Base-by-base conservation (phyloP, 2,329 filamentous ascomycete genomes). In the Orbilia javanica region DNA sequence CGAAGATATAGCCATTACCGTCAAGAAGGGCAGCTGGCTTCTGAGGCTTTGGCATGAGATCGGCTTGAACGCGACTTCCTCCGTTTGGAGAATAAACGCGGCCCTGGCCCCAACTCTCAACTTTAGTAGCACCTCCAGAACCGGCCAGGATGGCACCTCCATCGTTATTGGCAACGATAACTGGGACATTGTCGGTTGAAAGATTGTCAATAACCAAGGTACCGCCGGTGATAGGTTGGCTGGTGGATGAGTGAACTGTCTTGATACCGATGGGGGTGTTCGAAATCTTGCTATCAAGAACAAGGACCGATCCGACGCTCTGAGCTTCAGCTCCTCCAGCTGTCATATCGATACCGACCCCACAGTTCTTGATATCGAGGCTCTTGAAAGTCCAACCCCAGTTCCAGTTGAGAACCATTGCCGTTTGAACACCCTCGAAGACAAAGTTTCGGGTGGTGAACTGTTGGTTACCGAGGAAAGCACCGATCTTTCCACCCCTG, bases 361-460 rank as follows among this genome's bases (percentile, higher is more conserved):
- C 85, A 83, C 91, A 93, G 83, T 91, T 89, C 83, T 93, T 90
- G 84, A 96, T 92, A 53, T 85, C 88, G 42, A 96, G 81, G 39
- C 89, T 91, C 83, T 95, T 93, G 85, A 96, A 89, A 52, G 91
- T 90, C 91, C 92, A 96, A 18, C 90, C 87, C 93, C 93, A 97
- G 86, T 95, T 93, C 93, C 93, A 97, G 86, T 94, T 94, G 90
- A 96, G 92, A 85, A 89, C 93, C 80, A 97, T 90, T 79, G 92
- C 93, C 1, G 93, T 96, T 82, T 93, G 88, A 86, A 92, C 94
- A 84, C 89, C 88, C 83, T 92, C 93, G 87, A 96, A 96, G 39
- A 88, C 91, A 83, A 96, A 83, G 84, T 96, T 96, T 80, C 93
- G 91, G 29, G 90, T 91, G 44, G 93, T 95, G 84, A 95, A 96